These are phyloP conservation scores for Spinacia oleracea DNA, from an alignment of 179 eudicot species.

Conservation along the genomic window DNA sequence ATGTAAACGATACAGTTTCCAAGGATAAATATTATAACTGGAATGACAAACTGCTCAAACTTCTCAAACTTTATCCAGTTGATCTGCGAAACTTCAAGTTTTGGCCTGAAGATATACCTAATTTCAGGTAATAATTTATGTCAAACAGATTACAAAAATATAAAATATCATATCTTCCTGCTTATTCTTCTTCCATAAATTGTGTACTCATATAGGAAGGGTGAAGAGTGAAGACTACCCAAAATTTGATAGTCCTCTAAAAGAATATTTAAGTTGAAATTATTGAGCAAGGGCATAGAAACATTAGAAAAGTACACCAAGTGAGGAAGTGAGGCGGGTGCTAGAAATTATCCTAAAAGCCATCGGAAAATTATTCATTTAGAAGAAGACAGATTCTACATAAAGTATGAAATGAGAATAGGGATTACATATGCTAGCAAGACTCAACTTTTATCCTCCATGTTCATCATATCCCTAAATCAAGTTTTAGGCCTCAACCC, in stretches of 20 bases:
- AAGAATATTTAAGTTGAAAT: too few relatives aligned
- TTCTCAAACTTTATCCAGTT: constrained; percentile 24
- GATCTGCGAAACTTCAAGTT: constrained; percentile 16
- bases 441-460: constrained; percentile 57
- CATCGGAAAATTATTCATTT: constrained; percentile 44
- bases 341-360: constrained; percentile 38
- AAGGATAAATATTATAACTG: constrained; percentile 21
- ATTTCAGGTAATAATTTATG: constrained; percentile 32
- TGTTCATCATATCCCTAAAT: constrained; percentile 49
- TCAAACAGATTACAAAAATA: too few relatives aligned
- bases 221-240: background rate
- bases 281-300: constrained; percentile 22
- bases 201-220: background rate
- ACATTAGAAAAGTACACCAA: constrained; percentile 31
- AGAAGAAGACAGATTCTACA: constrained; percentile 42
- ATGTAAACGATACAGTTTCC: constrained; percentile 29
- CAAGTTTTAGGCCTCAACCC: constrained; percentile 54
- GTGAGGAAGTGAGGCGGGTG: constrained; percentile 28
- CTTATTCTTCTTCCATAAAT: too few relatives aligned
- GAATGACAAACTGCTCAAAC: constrained; percentile 31
- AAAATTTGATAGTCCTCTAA: background rate
- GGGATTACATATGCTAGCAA: constrained; percentile 28
- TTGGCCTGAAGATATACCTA: constrained; percentile 24
- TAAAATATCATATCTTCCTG: too few relatives aligned
- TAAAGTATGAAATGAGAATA: constrained; percentile 38